Percentiles rank a stretch among this genome's conserved stretches.
Evolutionary conservation across 1,284 basidiomycete genomes (phyloP).

Genomic region (Meripilus lineatus): DNA sequence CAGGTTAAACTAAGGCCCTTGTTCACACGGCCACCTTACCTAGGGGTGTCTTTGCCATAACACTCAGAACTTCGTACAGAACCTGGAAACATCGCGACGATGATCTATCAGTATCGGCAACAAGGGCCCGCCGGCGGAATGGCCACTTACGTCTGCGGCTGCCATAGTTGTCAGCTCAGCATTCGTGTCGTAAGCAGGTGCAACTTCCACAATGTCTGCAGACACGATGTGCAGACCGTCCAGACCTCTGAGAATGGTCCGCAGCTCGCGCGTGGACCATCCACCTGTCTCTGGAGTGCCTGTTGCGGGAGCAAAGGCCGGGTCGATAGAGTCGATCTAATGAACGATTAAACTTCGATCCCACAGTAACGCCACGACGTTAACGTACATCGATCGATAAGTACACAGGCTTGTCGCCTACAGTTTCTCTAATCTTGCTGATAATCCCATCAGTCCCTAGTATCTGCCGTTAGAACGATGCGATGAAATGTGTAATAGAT

Average conservation of each 20-base stretch:
- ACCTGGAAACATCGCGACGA: slow-evolving; percentile 35
- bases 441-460: slow-evolving; percentile 63
- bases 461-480: slow-evolving; percentile 1
- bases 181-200: slow-evolving; percentile 77
- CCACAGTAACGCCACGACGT: too few relatives aligned
- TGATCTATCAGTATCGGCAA: slow-evolving; percentile 6
- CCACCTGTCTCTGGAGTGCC: slow-evolving; percentile 71
- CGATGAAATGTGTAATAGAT: slow-evolving; percentile 5
- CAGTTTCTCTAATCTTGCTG: slow-evolving; percentile 63
- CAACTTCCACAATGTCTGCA: slow-evolving; percentile 79
- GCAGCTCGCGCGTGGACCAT: slow-evolving; percentile 73
- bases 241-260: slow-evolving; percentile 68
- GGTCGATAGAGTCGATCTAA: slow-evolving; percentile 74
- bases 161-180: slow-evolving; percentile 77
- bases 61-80: slow-evolving; percentile 67
- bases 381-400: slow-evolving; percentile 62
- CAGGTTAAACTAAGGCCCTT: too few relatives aligned
- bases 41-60: slow-evolving; percentile 74
- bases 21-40: slow-evolving; percentile 41
- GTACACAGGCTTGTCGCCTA: slow-evolving; percentile 66
- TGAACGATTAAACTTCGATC: not conserved
- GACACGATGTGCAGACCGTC: slow-evolving; percentile 71
- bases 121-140: not conserved
- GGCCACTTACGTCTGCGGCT: slow-evolving; percentile 65
- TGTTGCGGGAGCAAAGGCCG: slow-evolving; percentile 75